These are phyloP conservation scores for Alloteropsis semialata DNA, from an alignment of 176 grass and related monocot species.

Conservation along the genomic window DNA sequence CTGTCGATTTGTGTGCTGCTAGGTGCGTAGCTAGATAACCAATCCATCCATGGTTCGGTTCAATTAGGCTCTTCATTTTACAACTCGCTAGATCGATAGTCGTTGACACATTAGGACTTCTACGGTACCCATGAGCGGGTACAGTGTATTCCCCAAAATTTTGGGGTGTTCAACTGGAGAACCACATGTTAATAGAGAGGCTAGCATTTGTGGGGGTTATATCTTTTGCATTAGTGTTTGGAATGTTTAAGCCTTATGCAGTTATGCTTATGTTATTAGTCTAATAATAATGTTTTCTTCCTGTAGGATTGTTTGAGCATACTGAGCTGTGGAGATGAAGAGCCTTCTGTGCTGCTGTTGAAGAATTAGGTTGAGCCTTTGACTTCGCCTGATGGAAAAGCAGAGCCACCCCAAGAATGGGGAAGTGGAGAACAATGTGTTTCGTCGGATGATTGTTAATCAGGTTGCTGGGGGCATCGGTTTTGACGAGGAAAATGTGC, in stretches of 20 bases:
- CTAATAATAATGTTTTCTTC: slow-evolving; percentile 2
- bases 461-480: slow-evolving; percentile 31
- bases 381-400: slow-evolving; percentile 54
- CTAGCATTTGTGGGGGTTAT: not conserved
- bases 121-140: not conserved
- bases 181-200: not conserved
- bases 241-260: not conserved
- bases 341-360: not conserved
- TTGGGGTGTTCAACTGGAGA: not conserved
- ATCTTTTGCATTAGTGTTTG: not conserved
- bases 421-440: slow-evolving; percentile 32
- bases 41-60: not conserved
- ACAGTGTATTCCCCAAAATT: not conserved
- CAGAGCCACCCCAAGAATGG: slow-evolving; percentile 29
- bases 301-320: slow-evolving; percentile 24
- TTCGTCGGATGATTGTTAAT: slow-evolving; percentile 44
- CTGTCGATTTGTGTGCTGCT: not conserved
- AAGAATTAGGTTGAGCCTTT: slow-evolving; percentile 21
- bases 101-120: not conserved
- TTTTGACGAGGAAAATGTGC: slow-evolving; percentile 52
- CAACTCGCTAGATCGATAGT: not conserved
- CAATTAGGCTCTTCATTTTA: not conserved
- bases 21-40: not conserved
- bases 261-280: not conserved
- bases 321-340: slow-evolving; percentile 22